Evolutionary conservation across 2,329 filamentous ascomycete species (phyloP), one percentile per base, ranked within the genome.

Genomic region (Alternaria consortialis): DNA sequence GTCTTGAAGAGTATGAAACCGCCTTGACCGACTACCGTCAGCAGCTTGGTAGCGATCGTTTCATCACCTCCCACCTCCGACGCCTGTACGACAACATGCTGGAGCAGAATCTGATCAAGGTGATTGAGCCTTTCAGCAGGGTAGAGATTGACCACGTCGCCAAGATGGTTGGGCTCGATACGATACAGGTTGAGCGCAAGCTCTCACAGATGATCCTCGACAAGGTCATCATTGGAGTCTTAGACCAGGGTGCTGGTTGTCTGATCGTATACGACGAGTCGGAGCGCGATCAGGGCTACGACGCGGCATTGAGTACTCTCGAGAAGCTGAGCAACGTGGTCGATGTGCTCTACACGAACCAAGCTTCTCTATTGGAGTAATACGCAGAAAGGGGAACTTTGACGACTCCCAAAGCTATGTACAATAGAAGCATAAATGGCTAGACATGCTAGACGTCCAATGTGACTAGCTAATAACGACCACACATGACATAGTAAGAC

Each of bases 121-220:
- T 99, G 65, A 99, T 99, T 77, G 95, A 99, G 85, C 95, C 95
- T 23, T 99, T 98, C 83, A 97, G 92, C 75, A 89, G 94, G 64
- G 95, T 99, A 55, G 95, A 99, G 83, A 97, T 99, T 73, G 91
- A 90, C 72, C 95, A 99, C 79, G 93, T 99, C 74, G 94, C 95
- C 70, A 93, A 95, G 84, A 97, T 98, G 91, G 95, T 99, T 53
- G 94, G 94, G 39, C 86, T 99, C 64, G 95, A 98, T 79, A 97
- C 92, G 27, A 90, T 93, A 80, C 94, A 98, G 83, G 95, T 99
- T 62, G 96, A 99, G 87, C 89, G 94, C 73, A 99, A 99, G 86
- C 86, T 99, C 66, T 96, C 92, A 46, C 96, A 99, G 86, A 99
- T 99, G 96, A 99, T 99, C 76, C 86, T 99, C 61, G 95, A 99